Conservation (phyloP, 1,284 basidiomycete genomes). For the Meira nashicola region DNA sequence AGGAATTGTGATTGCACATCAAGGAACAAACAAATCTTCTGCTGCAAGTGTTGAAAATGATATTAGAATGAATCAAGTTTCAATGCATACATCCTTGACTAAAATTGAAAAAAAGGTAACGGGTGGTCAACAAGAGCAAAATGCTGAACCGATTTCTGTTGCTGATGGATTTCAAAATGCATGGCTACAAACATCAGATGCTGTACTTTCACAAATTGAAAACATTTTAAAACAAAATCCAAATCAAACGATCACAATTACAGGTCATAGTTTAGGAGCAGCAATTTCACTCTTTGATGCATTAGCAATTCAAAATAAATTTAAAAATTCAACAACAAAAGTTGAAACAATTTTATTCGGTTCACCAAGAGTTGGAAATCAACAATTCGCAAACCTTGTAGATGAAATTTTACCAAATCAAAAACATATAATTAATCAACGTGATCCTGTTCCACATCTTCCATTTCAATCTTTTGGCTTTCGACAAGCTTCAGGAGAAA, state of each 20-base stretch:
- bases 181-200: background rate
- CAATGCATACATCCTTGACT: no score
- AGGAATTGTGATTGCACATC: background rate
- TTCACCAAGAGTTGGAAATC: conserved; percentile 2
- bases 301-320: background rate
- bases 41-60: no score
- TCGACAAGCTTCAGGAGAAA: background rate
- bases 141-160: no score
- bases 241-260: background rate
- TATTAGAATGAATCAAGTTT: no score
- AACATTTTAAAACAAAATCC: background rate
- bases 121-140: no score
- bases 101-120: no score
- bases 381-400: conserved; percentile 1
- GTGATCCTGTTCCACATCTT: conserved; percentile 3
- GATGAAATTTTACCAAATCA: background rate
- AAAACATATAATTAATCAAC: background rate
- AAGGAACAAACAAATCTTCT: background rate
- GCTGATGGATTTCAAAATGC: background rate
- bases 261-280: background rate
- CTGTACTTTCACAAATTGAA: background rate
- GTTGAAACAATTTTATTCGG: background rate
- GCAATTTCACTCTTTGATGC: background rate
- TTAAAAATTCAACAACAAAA: background rate
- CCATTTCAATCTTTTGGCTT: background rate